Conservation (phyloP, 2,329 filamentous ascomycete genomes). For the Verticillium isaacii region DNA sequence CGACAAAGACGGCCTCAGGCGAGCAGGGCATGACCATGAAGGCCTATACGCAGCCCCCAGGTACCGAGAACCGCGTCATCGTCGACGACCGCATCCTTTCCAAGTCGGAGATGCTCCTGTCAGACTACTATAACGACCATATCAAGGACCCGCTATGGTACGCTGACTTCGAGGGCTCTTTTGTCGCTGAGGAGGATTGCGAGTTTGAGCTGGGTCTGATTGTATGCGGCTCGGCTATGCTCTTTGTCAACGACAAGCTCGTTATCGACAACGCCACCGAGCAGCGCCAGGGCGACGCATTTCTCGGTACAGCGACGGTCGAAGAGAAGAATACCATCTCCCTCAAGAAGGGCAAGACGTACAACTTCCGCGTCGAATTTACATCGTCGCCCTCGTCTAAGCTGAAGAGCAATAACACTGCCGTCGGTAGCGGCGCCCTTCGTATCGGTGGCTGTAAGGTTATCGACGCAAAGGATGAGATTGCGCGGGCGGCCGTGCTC, state of each 20-base stretch:
- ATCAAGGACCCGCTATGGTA: constrained; percentile 51
- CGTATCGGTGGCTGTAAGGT: constrained; percentile 57
- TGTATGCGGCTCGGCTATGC: constrained; percentile 59
- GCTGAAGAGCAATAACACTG: constrained; percentile 41
- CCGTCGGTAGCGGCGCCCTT: constrained; percentile 57
- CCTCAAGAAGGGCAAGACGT: constrained; percentile 54
- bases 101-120: constrained; percentile 44
- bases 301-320: constrained; percentile 59
- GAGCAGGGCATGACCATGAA: constrained; percentile 56
- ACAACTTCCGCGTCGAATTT: constrained; percentile 56
- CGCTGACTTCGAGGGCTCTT: constrained; percentile 55
- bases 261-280: constrained; percentile 63
- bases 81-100: constrained; percentile 46
- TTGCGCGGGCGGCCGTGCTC: constrained; percentile 60
- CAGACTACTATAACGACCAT: constrained; percentile 48
- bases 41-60: constrained; percentile 57
- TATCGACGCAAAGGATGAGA: constrained; percentile 53
- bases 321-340: constrained; percentile 57
- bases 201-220: constrained; percentile 62
- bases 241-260: constrained; percentile 57
- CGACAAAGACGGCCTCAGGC: constrained; percentile 46
- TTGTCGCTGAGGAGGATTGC: constrained; percentile 55
- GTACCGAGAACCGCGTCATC: constrained; percentile 36
- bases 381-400: constrained; percentile 54
- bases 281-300: constrained; percentile 56